Base-by-base conservation (phyloP, 257 asterid species). In the Solanum tarapatanum region DNA sequence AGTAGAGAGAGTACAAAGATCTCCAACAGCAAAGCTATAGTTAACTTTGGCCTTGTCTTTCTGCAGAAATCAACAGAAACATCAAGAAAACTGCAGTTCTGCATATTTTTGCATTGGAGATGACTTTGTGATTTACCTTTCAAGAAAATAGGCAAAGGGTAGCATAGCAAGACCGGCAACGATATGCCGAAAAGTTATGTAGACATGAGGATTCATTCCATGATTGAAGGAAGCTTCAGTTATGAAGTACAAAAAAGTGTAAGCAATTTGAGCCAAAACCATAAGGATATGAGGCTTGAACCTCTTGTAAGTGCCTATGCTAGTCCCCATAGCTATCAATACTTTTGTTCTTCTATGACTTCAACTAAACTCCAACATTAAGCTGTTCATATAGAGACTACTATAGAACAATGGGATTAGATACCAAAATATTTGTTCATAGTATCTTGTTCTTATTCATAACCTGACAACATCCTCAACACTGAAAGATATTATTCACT, bases 161-260 rank as follows among this genome's bases (percentile, higher is more conserved):
- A 95, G 93, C 83, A 90, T 87, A 12, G 77, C 37, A 2, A 94
- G 76, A 26, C 91, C 94, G 12, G 94, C 94, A 3, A 95, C 91
- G 5, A 92, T 70, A 60, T 93, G 94, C 26, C 98, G 91, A 64
- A 93, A 95, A 32, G 95, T 94, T 16, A 95, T 90, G 11, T 95
- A 95, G 85, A 94, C 97, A 55, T 87, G 93, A 84, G 96, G 94
- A 36, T 94, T 90, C 98, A 95, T 92, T 39, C 98, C 98, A 87
- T 95, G 95, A 84, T 91, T 88, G 93, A 95, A 95, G 30, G 97
- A 94, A 64, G 98, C 98, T 82, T 95, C 94, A 6, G 96, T 93
- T 60, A 94, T 93, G 91, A 94, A 91, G 51, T 93, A 95, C 89
- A 91, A 86, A 87, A 94, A 87, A 14, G 97, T 90, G 41, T 93